Conservation (phyloP, 2,329 filamentous ascomycete species). For the Colletotrichum siamense region DNA sequence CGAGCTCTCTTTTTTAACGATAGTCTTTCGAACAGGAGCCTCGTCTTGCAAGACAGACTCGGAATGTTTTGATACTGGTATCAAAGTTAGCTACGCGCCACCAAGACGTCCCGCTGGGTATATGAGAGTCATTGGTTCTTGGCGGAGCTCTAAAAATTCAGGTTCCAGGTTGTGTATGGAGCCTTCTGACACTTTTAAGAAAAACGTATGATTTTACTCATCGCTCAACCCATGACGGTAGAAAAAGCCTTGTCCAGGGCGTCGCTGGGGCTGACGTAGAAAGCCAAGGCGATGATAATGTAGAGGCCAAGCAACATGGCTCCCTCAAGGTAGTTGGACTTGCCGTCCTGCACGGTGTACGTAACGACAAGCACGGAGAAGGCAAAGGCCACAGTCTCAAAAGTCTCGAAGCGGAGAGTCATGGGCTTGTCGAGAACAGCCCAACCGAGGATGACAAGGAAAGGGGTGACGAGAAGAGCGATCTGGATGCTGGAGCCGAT, state of each 20-base stretch:
- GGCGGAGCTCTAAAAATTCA: background rate
- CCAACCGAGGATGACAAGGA: conserved; percentile 82
- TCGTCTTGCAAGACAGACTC: background rate
- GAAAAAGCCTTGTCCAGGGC: conserved; percentile 45
- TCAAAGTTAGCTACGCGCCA: background rate
- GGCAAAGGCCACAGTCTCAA: conserved; percentile 80
- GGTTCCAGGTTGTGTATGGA: background rate
- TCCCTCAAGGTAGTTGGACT: conserved; percentile 84
- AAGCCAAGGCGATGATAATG: conserved; percentile 65
- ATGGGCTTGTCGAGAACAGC: conserved; percentile 73
- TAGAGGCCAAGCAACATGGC: conserved; percentile 69
- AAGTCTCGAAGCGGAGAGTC: conserved; percentile 82
- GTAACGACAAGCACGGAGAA: conserved; percentile 78
- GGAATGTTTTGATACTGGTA: background rate
- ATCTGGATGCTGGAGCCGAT: conserved; percentile 86
- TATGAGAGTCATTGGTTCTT: background rate
- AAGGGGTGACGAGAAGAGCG: conserved; percentile 80
- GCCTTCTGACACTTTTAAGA: background rate
- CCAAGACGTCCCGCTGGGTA: background rate
- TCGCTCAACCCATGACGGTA: conserved; percentile 2
- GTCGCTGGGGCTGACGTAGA: conserved; percentile 59
- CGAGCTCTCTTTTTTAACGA: background rate
- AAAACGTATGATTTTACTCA: background rate
- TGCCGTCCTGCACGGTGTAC: conserved; percentile 80
- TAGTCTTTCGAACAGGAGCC: background rate